Percentiles rank a stretch among this genome's conserved stretches.
Conservation (phyloP, 768 basidiomycete genomes). For the Pisolithus orientalis region DNA sequence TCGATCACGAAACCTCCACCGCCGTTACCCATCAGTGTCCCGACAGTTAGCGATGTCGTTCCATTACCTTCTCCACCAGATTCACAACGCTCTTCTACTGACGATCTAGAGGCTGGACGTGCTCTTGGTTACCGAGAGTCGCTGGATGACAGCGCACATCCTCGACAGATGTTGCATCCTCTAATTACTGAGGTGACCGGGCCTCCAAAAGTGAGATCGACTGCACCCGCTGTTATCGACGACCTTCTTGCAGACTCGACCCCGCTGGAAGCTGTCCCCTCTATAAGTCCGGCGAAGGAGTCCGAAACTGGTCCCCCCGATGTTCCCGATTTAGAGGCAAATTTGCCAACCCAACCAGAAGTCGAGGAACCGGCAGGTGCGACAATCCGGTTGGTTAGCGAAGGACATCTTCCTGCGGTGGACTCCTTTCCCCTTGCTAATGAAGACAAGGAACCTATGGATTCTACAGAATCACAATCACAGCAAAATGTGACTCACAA, state of each 20-base stretch:
- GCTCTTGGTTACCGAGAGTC: conserved; percentile 34
- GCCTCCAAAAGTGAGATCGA: conserved; percentile 3
- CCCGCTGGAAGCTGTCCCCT: conserved; percentile 25
- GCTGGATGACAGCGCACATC: conserved; percentile 7
- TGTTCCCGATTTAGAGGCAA: conserved; percentile 5
- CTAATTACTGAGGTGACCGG: conserved; percentile 1
- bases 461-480: conserved; percentile 18
- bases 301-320: conserved; percentile 1
- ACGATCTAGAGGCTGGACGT: conserved; percentile 35
- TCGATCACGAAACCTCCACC: conserved; percentile 66
- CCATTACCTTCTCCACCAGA: conserved; percentile 39
- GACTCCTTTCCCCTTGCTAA: conserved; percentile 26
- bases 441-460: conserved; percentile 30
- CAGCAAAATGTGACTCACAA: conserved; percentile 37
- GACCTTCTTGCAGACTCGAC: conserved; percentile 46
- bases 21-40: conserved; percentile 64
- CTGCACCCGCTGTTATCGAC: conserved; percentile 28
- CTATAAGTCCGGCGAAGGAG: conserved; percentile 26
- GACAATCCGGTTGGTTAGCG: conserved; percentile 57
- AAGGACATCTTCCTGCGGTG: conserved; percentile 35
- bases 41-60: conserved; percentile 55
- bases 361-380: conserved; percentile 28
- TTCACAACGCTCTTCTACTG: conserved; percentile 34
- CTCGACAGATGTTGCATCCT: conserved; percentile 6
- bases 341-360: conserved; percentile 1